Conservation (phyloP, 2,329 filamentous ascomycete genomes). For the Trichoderma sp. region DNA sequence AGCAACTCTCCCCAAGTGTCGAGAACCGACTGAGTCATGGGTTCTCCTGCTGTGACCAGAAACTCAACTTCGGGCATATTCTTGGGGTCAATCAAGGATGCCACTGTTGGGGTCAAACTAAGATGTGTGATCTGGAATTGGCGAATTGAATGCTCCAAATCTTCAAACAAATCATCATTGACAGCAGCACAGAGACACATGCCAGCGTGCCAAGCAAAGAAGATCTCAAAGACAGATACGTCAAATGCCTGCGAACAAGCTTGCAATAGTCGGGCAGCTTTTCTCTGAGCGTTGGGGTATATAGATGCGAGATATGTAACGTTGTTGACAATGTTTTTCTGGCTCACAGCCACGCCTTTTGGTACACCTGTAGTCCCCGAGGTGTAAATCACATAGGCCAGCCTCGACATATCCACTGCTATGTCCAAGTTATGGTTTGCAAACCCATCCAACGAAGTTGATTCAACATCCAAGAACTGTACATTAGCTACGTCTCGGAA, state of each 20-base stretch:
- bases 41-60: constrained; percentile 77
- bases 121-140: constrained; percentile 69
- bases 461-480: constrained; percentile 36
- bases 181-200: constrained; percentile 74
- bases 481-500: constrained; percentile 22
- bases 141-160: constrained; percentile 67
- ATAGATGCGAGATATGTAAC: constrained; percentile 61
- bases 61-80: constrained; percentile 71
- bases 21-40: constrained; percentile 69
- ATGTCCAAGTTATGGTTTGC: constrained; percentile 38
- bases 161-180: constrained; percentile 70
- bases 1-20: constrained; percentile 66
- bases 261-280: constrained; percentile 65
- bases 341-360: constrained; percentile 76
- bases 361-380: constrained; percentile 78
- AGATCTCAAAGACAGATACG: constrained; percentile 86
- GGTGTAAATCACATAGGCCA: constrained; percentile 79
- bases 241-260: constrained; percentile 83
- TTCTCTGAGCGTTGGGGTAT: constrained; percentile 53
- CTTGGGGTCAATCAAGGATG: constrained; percentile 64
- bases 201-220: constrained; percentile 75
- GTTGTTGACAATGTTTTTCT: constrained; percentile 73
- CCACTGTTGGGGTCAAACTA: constrained; percentile 82
- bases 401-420: constrained; percentile 42
- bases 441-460: constrained; percentile 28